phyloP scores from a whole-genome alignment of 1,284 basidiomycete genomes.

The Boletus chippewaensis region DNA sequence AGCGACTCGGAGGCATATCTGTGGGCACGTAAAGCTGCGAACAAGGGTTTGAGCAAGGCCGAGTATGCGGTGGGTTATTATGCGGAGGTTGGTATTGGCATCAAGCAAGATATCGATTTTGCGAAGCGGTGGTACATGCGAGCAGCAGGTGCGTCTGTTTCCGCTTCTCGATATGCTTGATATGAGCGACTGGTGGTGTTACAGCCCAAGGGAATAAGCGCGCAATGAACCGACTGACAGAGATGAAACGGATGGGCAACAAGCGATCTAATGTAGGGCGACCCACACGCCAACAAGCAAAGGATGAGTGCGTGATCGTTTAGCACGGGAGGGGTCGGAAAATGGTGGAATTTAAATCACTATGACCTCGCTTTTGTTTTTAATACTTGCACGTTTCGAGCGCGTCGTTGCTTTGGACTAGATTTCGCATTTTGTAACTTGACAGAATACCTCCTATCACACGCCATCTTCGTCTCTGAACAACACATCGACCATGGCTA shows the following conservation, averaged over 20 bases:
- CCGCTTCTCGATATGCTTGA: background rate
- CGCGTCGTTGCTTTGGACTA: constrained; percentile 5
- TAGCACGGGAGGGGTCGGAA: constrained; percentile 29
- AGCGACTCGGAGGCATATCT: constrained; percentile 96
- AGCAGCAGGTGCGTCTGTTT: constrained; percentile 70
- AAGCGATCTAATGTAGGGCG: constrained; percentile 67
- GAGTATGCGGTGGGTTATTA: constrained; percentile 98
- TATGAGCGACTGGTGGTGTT: constrained; percentile 8
- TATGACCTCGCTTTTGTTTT: background rate
- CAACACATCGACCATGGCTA: constrained; percentile 17
- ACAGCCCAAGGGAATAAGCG: constrained; percentile 90
- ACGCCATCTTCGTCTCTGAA: background rate
- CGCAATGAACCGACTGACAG: constrained; percentile 91
- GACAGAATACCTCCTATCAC: constrained; percentile 16
- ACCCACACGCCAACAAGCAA: constrained; percentile 87
- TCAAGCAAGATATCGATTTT: constrained; percentile 92
- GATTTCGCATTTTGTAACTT: background rate
- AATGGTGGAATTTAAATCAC: constrained; percentile 10
- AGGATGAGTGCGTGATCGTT: constrained; percentile 85
- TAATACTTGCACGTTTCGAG: constrained; percentile 15
- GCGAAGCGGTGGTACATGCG: constrained; percentile 99
- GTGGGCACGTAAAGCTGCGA: constrained; percentile 90
- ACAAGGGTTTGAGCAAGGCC: constrained; percentile 89
- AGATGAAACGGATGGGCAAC: constrained; percentile 78
- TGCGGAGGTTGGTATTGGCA: constrained; percentile 95